A percentile compares a stretch with the other conserved stretches of the same genome.
These are phyloP conservation scores for Madurella mycetomatis DNA, from an alignment of 2,329 filamentous ascomycete genomes.

Conservation along the genomic window DNA sequence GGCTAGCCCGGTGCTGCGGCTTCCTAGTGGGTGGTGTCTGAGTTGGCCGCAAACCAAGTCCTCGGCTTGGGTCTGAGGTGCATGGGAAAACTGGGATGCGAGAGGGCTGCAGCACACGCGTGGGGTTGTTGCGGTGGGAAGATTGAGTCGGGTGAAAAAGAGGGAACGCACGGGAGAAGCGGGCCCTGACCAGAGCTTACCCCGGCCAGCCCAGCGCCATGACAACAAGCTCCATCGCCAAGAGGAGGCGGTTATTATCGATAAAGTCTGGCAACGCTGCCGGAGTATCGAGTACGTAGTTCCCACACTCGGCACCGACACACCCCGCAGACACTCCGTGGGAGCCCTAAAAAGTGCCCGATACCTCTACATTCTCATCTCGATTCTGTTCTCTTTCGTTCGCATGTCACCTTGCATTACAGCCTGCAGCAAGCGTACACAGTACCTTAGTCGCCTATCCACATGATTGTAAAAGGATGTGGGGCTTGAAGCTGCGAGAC, in stretches of 20 bases:
- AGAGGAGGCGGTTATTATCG: slow-evolving; percentile 15
- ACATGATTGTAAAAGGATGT: no score
- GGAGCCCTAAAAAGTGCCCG: no score
- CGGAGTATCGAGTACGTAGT: no score
- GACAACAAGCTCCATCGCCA: slow-evolving; percentile 25
- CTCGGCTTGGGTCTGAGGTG: slow-evolving; percentile 24
- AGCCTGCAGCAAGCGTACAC: no score
- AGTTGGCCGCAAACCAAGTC: slow-evolving; percentile 25
- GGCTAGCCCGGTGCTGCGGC: slow-evolving; percentile 1
- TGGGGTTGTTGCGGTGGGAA: slow-evolving; percentile 26
- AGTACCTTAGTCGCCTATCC: no score
- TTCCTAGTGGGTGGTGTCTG: slow-evolving; percentile 23
- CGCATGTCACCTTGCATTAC: no score
- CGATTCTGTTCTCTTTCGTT: no score
- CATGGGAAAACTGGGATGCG: slow-evolving; percentile 25
- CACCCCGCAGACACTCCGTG: no score
- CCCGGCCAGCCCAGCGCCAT: slow-evolving; percentile 18
- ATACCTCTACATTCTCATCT: background rate
- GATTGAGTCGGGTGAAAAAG: slow-evolving; percentile 26
- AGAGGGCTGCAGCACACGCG: slow-evolving; percentile 25
- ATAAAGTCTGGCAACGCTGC: slow-evolving; percentile 1
- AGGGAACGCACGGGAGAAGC: slow-evolving; percentile 27
- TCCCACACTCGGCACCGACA: no score
- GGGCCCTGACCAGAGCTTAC: slow-evolving; percentile 21
- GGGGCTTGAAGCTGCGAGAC: no score